These are phyloP conservation scores for Macadamia tetraphylla DNA, from an alignment of 164 flowering plant species.

Conservation along the genomic window DNA sequence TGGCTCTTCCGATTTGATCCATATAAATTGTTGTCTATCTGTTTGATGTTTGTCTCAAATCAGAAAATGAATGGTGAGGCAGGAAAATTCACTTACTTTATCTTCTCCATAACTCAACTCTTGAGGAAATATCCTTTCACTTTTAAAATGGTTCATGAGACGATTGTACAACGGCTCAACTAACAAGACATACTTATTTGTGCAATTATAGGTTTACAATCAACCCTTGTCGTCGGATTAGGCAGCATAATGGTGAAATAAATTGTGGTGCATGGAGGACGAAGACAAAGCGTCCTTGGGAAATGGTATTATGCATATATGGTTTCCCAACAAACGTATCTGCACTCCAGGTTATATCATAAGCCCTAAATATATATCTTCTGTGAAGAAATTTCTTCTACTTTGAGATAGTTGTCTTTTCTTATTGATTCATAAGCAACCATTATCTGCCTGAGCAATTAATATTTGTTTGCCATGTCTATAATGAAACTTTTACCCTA, in stretches of 20 bases:
- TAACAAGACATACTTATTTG: background rate
- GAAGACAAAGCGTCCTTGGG: constrained; percentile 85
- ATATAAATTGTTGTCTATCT: background rate
- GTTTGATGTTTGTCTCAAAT: too few species aligned
- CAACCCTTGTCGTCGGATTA: constrained; percentile 71
- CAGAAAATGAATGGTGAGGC: background rate
- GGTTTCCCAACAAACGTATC: constrained; percentile 82
- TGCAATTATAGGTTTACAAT: constrained; percentile 54
- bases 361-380: background rate
- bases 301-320: constrained; percentile 77
- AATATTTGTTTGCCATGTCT: too few species aligned
- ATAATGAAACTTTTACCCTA: too few species aligned
- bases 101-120: background rate
- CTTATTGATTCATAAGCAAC: too few species aligned
- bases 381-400: background rate
- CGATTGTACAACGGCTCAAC: background rate
- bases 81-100: background rate
- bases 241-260: constrained; percentile 87
- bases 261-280: constrained; percentile 67
- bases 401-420: background rate
- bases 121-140: background rate
- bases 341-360: constrained; percentile 66
- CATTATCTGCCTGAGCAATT: too few species aligned
- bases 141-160: background rate
- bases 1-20: background rate